Conservation (phyloP, 2,329 filamentous ascomycete species). For the Diaporthe ilicicola region DNA sequence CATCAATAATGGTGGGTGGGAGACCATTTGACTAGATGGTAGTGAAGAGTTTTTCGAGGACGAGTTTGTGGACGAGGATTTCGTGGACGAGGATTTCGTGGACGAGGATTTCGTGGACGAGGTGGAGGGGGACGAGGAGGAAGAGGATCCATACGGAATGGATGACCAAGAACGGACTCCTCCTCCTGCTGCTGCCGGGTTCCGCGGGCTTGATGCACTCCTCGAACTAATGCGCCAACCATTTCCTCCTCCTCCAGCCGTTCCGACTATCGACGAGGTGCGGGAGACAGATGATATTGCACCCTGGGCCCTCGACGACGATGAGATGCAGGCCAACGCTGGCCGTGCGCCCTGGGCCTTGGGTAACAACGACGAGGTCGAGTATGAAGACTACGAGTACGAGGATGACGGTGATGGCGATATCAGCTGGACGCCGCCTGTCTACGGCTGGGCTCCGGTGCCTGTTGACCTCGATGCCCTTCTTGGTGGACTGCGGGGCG, state of each 20-base stretch:
- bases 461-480: constrained; percentile 18
- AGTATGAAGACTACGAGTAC: constrained; percentile 7
- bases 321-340: background rate
- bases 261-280: background rate
- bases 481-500: background rate
- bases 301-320: constrained; percentile 3
- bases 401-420: constrained; percentile 7
- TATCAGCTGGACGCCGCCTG: constrained; percentile 19
- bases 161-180: background rate
- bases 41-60: constrained; percentile 3
- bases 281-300: constrained; percentile 11
- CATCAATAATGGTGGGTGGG: constrained; percentile 97
- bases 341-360: background rate
- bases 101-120: constrained; percentile 11
- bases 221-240: constrained; percentile 16
- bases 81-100: constrained; percentile 13
- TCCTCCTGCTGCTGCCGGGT: background rate
- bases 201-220: background rate
- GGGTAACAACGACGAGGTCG: background rate
- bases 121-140: background rate
- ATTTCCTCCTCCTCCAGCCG: background rate
- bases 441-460: constrained; percentile 19
- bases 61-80: constrained; percentile 16
- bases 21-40: constrained; percentile 67
- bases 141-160: background rate